Conservation (phyloP, 768 basidiomycete genomes). For the Jaapia argillacea region DNA sequence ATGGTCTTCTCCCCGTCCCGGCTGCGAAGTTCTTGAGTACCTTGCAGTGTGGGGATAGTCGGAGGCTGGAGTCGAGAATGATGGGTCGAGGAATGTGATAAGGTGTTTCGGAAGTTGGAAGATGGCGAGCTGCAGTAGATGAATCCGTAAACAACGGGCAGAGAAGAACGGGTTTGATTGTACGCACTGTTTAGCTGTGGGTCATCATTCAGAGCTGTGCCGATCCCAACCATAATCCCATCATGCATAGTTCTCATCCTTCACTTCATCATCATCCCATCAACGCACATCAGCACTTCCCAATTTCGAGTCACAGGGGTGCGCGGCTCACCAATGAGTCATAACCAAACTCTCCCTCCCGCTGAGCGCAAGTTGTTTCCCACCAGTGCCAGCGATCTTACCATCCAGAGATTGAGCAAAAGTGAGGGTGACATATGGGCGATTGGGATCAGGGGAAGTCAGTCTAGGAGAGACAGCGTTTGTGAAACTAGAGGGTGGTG, state of each 20-base stretch:
- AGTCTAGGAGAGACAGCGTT: neutral
- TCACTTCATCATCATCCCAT: conserved; percentile 4
- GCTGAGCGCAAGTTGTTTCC: conserved; percentile 73
- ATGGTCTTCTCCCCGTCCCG: conserved; percentile 58
- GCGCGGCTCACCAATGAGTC: conserved; percentile 73
- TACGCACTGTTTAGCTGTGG: conserved; percentile 84
- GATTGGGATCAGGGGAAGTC: neutral
- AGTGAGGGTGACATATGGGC: conserved; percentile 66
- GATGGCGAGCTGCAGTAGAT: conserved; percentile 34
- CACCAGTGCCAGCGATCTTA: conserved; percentile 70
- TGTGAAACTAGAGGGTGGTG: neutral
- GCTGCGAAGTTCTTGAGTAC: conserved; percentile 54
- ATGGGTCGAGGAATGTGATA: conserved; percentile 67
- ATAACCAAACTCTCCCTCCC: conserved; percentile 83
- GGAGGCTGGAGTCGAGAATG: conserved; percentile 70
- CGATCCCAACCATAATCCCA: conserved; percentile 84
- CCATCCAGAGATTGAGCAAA: conserved; percentile 85
- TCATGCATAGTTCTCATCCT: conserved; percentile 94
- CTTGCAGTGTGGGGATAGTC: conserved; percentile 56
- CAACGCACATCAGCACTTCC: neutral
- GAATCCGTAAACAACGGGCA: conserved; percentile 29
- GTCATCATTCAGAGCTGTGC: conserved; percentile 85
- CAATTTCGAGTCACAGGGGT: too few relatives aligned
- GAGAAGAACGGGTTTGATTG: neutral
- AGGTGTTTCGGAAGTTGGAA: conserved; percentile 17